These are phyloP conservation scores for Colletotrichum tropicale DNA, from an alignment of 2,329 filamentous ascomycete genomes.

Conservation along the genomic window DNA sequence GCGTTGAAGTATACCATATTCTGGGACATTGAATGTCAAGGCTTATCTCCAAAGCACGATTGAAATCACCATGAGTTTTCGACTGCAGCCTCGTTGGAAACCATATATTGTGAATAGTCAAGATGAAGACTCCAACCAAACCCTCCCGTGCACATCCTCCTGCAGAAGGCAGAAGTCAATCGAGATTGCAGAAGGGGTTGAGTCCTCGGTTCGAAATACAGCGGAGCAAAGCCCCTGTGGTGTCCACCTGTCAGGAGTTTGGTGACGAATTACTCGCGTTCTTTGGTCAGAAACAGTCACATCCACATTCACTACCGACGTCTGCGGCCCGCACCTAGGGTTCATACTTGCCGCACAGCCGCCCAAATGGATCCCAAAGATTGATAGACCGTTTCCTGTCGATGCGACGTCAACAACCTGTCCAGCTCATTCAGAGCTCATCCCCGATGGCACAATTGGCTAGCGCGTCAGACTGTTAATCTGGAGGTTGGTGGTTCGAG, in stretches of 20 bases:
- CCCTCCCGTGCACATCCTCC: background rate
- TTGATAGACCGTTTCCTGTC: background rate
- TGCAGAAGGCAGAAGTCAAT: background rate
- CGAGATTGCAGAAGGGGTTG: background rate
- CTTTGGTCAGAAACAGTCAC: background rate
- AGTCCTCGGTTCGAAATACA: background rate
- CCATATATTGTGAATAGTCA: background rate
- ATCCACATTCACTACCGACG: background rate
- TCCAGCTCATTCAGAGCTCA: background rate
- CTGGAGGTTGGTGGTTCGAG: conserved; percentile 23
- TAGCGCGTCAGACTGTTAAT: conserved; percentile 23
- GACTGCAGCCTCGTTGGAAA: background rate
- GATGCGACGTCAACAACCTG: background rate
- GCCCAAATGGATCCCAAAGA: background rate
- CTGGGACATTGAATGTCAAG: fast-evolving
- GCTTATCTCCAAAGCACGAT: background rate
- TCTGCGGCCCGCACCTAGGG: background rate
- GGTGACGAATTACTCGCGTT: background rate
- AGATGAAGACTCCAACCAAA: background rate
- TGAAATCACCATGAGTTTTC: background rate
- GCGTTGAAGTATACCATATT: background rate
- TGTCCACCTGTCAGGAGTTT: background rate
- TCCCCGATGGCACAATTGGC: conserved; percentile 23
- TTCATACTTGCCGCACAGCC: background rate
- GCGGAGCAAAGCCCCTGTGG: background rate